Evolutionary conservation across 2,329 filamentous ascomycete species (phyloP).

Genomic region (Bipolaris oryzae): DNA sequence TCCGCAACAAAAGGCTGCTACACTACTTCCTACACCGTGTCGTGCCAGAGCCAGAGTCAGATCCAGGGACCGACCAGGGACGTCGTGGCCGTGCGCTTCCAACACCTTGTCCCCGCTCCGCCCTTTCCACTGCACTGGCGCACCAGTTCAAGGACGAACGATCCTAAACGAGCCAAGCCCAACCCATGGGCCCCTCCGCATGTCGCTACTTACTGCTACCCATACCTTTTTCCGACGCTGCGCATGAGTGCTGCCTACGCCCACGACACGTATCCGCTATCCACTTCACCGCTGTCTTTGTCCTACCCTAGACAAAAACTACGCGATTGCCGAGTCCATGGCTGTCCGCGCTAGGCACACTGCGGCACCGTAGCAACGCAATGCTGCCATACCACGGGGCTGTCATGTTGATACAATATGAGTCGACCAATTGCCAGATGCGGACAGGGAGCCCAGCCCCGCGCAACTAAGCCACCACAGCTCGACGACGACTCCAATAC

Average conservation of each 20-base stretch:
- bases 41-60: neutral
- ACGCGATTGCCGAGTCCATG: conserved; percentile 5
- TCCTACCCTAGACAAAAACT: conserved; percentile 18
- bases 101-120: conserved; percentile 19
- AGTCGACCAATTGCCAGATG: conserved; percentile 13
- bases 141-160: conserved; percentile 17
- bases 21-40: neutral
- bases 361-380: conserved; percentile 20
- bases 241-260: conserved; percentile 16
- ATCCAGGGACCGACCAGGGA: conserved; percentile 12
- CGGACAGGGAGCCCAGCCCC: neutral
- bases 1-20: neutral
- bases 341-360: conserved; percentile 12
- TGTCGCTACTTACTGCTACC: neutral
- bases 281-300: conserved; percentile 28
- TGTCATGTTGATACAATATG: conserved; percentile 14
- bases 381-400: conserved; percentile 17
- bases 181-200: neutral
- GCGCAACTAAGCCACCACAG: conserved; percentile 11
- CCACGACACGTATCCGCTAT: conserved; percentile 18
- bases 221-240: neutral
- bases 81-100: conserved; percentile 8
- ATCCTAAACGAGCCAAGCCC: conserved; percentile 17
- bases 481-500: conserved; percentile 2
- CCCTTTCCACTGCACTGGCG: conserved; percentile 15